Conservation (phyloP, 139 green algal species). For the Marvania coccoides region DNA sequence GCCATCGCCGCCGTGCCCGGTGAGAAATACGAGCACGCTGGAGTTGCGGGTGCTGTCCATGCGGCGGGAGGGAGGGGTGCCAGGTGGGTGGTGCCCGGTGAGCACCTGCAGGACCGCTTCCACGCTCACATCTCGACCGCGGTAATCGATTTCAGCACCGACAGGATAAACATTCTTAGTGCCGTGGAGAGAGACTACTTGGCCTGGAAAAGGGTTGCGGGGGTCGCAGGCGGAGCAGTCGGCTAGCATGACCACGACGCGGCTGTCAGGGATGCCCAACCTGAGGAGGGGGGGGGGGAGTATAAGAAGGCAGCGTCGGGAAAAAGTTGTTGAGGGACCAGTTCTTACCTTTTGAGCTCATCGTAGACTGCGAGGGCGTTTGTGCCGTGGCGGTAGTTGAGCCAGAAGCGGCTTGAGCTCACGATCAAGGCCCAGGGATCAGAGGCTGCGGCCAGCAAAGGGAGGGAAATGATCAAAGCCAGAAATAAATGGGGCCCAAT, state of each 20-base stretch:
- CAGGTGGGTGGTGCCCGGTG: slow-evolving; percentile 32
- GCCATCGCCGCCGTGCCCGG: slow-evolving; percentile 81
- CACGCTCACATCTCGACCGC: slow-evolving; percentile 81
- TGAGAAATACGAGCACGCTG: slow-evolving; percentile 85
- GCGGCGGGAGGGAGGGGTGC: slow-evolving; percentile 47
- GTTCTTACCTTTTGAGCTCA: slow-evolving; percentile 46
- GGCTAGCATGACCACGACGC: slow-evolving; percentile 92
- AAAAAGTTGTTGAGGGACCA: not conserved
- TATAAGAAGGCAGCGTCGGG: not conserved
- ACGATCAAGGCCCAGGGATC: slow-evolving; percentile 82
- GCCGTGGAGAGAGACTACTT: not conserved
- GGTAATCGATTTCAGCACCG: slow-evolving; percentile 86
- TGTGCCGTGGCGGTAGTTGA: slow-evolving; percentile 79
- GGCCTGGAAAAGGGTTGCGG: slow-evolving; percentile 61
- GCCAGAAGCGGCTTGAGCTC: slow-evolving; percentile 64
- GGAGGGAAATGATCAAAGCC: too few relatives aligned
- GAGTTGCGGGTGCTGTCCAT: slow-evolving; percentile 62
- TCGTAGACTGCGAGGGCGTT: slow-evolving; percentile 76
- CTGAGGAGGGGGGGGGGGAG: not conserved
- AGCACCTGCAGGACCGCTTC: slow-evolving; percentile 82
- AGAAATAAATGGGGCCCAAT: too few relatives aligned
- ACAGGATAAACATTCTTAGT: slow-evolving; percentile 69
- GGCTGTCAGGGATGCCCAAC: slow-evolving; percentile 85
- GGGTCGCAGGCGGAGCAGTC: slow-evolving; percentile 86
- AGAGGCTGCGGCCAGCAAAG: too few relatives aligned